Percentiles rank a stretch among this genome's conserved stretches.
phyloP scores from a whole-genome alignment of 2,329 filamentous ascomycete species.

The Monilinia vaccinii-corymbosi region DNA sequence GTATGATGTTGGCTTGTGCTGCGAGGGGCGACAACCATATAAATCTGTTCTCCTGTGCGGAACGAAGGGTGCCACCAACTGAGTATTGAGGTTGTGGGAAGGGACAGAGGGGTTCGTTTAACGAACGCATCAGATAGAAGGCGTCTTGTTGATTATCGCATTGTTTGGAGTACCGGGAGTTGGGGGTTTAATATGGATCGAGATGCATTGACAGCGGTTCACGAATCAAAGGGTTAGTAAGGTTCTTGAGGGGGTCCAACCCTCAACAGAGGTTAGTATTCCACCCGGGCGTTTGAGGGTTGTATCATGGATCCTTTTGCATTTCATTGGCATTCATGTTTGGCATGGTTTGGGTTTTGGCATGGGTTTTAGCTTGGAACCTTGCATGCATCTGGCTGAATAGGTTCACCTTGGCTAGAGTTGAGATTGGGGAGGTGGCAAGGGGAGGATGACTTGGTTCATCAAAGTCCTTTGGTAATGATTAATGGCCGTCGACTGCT shows the following conservation, averaged over 20 bases:
- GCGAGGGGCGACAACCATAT: constrained; percentile 82
- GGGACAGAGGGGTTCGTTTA: not conserved
- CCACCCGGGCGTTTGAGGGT: not conserved
- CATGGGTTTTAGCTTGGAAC: not conserved
- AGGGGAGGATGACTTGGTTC: not conserved
- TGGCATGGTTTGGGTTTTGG: not conserved
- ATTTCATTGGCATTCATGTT: not conserved
- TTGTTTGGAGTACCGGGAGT: constrained; percentile 9
- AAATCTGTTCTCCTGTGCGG: constrained; percentile 72
- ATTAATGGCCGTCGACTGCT: constrained; percentile 1
- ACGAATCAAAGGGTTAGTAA: not conserved
- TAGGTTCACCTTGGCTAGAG: constrained; percentile 2
- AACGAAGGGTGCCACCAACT: constrained; percentile 18
- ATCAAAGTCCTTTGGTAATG: not conserved
- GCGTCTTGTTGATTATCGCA: constrained; percentile 6
- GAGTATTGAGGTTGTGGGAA: not conserved
- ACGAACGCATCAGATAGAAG: not conserved
- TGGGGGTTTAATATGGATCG: not conserved
- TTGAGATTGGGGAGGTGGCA: not conserved
- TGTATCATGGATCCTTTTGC: not conserved
- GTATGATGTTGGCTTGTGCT: constrained; percentile 81
- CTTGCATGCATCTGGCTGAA: not conserved
- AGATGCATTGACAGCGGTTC: not conserved
- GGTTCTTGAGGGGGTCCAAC: not conserved
- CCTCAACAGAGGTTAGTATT: not conserved